Base-by-base conservation (phyloP, 139 green algal species). In the Tetradesmus lagerheimii region DNA sequence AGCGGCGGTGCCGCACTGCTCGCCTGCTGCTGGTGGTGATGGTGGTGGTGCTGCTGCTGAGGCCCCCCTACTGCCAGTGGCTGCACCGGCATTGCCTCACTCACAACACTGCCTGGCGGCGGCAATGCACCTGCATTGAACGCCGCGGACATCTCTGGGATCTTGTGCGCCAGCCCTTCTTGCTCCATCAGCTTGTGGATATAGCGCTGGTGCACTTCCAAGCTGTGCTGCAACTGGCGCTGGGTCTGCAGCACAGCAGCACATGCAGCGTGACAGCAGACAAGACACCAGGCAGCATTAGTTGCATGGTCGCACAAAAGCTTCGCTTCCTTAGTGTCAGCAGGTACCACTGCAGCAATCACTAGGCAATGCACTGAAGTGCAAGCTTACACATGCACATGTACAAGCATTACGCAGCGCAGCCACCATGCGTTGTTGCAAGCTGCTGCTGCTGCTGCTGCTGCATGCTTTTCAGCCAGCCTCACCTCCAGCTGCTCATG, bases 401-500 rank as follows among this genome's bases (percentile, higher is more conserved):
- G 23, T 31, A 15, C 78, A 84, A 34, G 14, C 67, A n/a, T n/a
- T n/a, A n/a, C n/a, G n/a, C n/a, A n/a, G n/a, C n/a, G n/a, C n/a
- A n/a, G n/a, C n/a, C n/a, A n/a, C n/a, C n/a, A n/a, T n/a, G n/a
- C n/a, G n/a, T n/a, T n/a, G n/a, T n/a, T n/a, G n/a, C 31, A 79
- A 41, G 8, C 11, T 45, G 23, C 3, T n/a, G 12, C 76, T 25
- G 23, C 34, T 50, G 29, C 41, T 37, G 41, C 27, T 27, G 25
- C n/a, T n/a, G n/a, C n/a, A n/a, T n/a, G n/a, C n/a, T n/a, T n/a
- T n/a, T n/a, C n/a, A 66, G 43, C 23, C 29, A 76, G 31, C n/a
- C 92, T 8, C 88, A 96, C 96, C 94, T 99, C 97, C 20, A 99
- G 93, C 94, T 99, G 97, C 57, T 99, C 97, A 57, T 99, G 97